Base-by-base conservation (phyloP, 192 early-diverging fungal genomes). In the Coemansia sp. region DNA sequence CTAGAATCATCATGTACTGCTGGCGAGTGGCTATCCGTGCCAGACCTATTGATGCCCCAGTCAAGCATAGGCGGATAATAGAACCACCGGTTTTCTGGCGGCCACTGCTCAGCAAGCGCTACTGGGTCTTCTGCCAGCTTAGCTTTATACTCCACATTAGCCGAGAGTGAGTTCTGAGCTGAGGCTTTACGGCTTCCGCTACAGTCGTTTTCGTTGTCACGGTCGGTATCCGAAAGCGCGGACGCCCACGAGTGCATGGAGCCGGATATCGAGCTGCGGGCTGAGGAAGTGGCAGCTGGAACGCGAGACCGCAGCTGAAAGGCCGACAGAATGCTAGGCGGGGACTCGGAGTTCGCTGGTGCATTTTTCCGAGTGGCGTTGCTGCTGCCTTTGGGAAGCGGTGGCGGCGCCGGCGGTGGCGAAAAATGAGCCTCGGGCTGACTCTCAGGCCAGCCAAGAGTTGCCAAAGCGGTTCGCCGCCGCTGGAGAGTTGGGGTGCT, bases 191-290 rank as follows among this genome's bases (percentile, higher is more conserved):
- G 36, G 36, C 9, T 36, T 15, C 30, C 47, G 9, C 38, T 63
- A 4, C 28, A 38, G 6, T 61, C 65, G 43, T 50, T 45, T 9
- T 50, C 70, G 19, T 56, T 57, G 39, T 58, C 62, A 12, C 54
- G 40, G 13, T 77, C 67, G 13, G 46, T 57, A 39, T 70, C 62
- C 3, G 66, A 53, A 15, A 54, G n/a, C 6, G 68, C 63, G 7
- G 68, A 67, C 6, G 60, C 55, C 74, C 74, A 77, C 15, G 74
- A 67, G 21, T 39, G 68, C 19, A 57, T 36, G 8, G 67, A 70
- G 8, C 66, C 73, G 9, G 74, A 77, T 6, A 55, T 59, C 26
- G 74, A 70, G 63, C 74, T 77, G 48, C 68, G 68, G 14, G 74
- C 62, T 12, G 74, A 77, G 0, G 55, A 28, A 5, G 44, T 57